Evolutionary conservation across 1,284 basidiomycete genomes (phyloP).

Genomic region (Moesziomyces sp.): DNA sequence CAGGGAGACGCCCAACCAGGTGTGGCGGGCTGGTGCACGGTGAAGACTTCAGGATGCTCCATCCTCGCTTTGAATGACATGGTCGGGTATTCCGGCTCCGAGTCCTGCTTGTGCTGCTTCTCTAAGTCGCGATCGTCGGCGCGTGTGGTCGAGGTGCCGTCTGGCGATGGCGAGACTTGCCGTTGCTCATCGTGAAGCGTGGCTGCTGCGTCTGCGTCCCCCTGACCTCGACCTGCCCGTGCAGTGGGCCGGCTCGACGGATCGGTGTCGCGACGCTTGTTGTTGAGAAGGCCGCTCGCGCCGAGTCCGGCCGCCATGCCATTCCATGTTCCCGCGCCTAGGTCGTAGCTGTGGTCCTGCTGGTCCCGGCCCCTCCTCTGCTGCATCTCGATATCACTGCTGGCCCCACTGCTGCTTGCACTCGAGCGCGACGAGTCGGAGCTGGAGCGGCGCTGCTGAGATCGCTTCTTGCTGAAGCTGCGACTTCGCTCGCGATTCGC

Average conservation of each 20-base stretch:
- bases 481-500: constrained; percentile 6
- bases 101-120: constrained; percentile 29
- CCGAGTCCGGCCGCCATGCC: constrained; percentile 41
- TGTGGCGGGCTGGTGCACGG: constrained; percentile 59
- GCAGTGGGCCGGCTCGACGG: constrained; percentile 10
- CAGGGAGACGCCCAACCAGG: constrained; percentile 64
- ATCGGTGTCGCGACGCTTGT: constrained; percentile 10
- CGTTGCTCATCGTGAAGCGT: constrained; percentile 19
- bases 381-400: constrained; percentile 44
- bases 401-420: constrained; percentile 19
- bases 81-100: constrained; percentile 37
- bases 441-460: constrained; percentile 14
- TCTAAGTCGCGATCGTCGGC: constrained; percentile 30
- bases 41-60: constrained; percentile 48
- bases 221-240: neutral
- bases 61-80: constrained; percentile 48
- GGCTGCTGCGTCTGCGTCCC: constrained; percentile 1
- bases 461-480: constrained; percentile 19
- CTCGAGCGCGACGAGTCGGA: constrained; percentile 32
- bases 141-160: constrained; percentile 33
- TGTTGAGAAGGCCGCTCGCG: constrained; percentile 46
- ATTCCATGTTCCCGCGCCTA: constrained; percentile 27
- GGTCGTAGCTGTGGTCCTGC: constrained; percentile 28
- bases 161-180: constrained; percentile 34
- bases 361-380: constrained; percentile 20